Percentiles rank a stretch among this genome's conserved stretches.
These are phyloP conservation scores for Acacia confusa DNA, from an alignment of 306 rosid genomes.

Conservation along the genomic window DNA sequence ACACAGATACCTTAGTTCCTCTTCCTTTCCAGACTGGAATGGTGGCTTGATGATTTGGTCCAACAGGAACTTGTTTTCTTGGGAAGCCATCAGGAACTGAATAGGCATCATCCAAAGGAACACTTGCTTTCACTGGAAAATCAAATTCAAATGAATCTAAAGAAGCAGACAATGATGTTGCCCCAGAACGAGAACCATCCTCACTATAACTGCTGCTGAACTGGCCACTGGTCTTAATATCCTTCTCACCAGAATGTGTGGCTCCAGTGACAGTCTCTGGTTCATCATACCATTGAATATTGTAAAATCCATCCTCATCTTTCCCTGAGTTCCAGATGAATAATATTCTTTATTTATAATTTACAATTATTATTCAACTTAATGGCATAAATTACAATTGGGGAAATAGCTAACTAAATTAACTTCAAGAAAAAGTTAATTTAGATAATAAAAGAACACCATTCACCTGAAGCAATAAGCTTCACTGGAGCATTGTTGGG, in stretches of 20 bases:
- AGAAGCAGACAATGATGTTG: constrained; percentile 31
- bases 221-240: constrained; percentile 26
- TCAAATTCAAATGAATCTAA: constrained; percentile 39
- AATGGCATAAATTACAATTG: constrained; percentile 1
- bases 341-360: constrained; percentile 3
- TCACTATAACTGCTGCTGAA: constrained; percentile 37
- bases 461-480: constrained; percentile 41
- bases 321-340: constrained; percentile 36
- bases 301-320: constrained; percentile 37
- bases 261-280: constrained; percentile 28
- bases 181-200: constrained; percentile 43
- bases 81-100: constrained; percentile 34
- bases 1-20: constrained; percentile 3
- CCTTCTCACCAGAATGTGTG: constrained; percentile 24
- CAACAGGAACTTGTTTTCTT: constrained; percentile 50
- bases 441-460: neutral
- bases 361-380: neutral
- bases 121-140: constrained; percentile 34
- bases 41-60: constrained; percentile 52
- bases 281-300: constrained; percentile 51
- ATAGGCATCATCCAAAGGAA: constrained; percentile 38
- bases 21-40: constrained; percentile 48
- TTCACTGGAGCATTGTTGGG: constrained; percentile 29
- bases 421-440: neutral
- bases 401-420: neutral